These are phyloP conservation scores for Hysterangium stoloniferum DNA, from an alignment of 768 basidiomycete species.

Conservation along the genomic window DNA sequence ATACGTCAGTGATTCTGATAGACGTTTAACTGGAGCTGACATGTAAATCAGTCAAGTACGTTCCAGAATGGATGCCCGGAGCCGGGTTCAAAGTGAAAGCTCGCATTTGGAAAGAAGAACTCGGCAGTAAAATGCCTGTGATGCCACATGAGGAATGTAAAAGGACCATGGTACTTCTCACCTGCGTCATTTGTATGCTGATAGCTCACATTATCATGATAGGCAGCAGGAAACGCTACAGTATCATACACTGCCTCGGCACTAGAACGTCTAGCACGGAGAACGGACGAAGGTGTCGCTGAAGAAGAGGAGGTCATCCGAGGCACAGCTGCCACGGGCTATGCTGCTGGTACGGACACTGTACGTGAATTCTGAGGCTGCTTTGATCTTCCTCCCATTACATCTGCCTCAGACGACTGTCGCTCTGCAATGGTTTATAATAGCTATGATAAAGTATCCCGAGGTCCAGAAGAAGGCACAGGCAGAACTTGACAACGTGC, in stretches of 20 bases:
- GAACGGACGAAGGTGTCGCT: slow-evolving; percentile 12
- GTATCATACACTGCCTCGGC: slow-evolving; percentile 15
- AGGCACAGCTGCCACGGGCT: slow-evolving; percentile 31
- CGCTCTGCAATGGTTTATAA: slow-evolving; percentile 13
- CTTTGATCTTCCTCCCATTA: not conserved
- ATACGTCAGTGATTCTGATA: slow-evolving; percentile 24
- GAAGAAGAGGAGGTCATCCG: slow-evolving; percentile 20
- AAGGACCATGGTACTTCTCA: slow-evolving; percentile 31
- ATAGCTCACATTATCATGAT: not conserved
- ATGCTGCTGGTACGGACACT: slow-evolving; percentile 34
- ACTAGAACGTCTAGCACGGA: slow-evolving; percentile 14
- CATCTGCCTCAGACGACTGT: slow-evolving; percentile 7
- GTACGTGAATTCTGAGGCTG: slow-evolving; percentile 19
- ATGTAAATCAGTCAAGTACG: slow-evolving; percentile 35
- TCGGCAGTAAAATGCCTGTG: slow-evolving; percentile 42
- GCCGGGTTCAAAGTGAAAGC: slow-evolving; percentile 45
- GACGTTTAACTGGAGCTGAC: slow-evolving; percentile 12
- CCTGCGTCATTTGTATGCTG: not conserved
- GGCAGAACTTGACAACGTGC: slow-evolving; percentile 16
- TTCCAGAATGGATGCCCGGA: slow-evolving; percentile 46
- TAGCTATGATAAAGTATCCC: slow-evolving; percentile 17
- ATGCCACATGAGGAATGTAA: slow-evolving; percentile 33
- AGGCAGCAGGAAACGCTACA: slow-evolving; percentile 20
- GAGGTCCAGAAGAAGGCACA: slow-evolving; percentile 16
- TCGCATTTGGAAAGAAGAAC: slow-evolving; percentile 37